Evolutionary conservation across 192 early-diverging fungal genomes (phyloP).

Genomic region (Paraglomus brasilianum): DNA sequence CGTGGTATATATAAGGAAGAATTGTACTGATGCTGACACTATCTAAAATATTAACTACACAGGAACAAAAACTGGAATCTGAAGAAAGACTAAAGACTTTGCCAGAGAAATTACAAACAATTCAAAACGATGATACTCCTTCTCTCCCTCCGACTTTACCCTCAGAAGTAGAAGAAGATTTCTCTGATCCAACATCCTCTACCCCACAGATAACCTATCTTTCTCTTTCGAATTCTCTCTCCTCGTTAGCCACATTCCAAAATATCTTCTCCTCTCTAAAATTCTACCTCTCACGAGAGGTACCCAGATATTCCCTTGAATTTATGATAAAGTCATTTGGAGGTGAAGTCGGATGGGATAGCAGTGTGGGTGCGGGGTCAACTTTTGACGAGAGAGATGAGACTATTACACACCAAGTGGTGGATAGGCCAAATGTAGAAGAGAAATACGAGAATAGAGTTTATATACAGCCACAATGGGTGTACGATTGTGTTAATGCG

Average conservation of each 20-base stretch:
- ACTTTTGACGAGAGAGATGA: conserved; percentile 76
- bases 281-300: conserved; percentile 91
- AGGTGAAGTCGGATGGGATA: conserved; percentile 87
- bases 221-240: conserved; percentile 41
- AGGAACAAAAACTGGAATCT: conserved; percentile 3
- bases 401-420: conserved; percentile 86
- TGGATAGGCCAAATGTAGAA: conserved; percentile 74
- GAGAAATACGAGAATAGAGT: conserved; percentile 64
- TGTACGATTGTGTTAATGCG: conserved; percentile 92
- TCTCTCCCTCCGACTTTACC: not conserved
- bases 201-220: conserved; percentile 38
- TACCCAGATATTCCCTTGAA: conserved; percentile 88
- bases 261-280: conserved; percentile 62
- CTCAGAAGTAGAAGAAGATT: conserved; percentile 50
- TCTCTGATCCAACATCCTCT: conserved; percentile 37
- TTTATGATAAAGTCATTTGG: conserved; percentile 91
- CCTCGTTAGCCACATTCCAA: conserved; percentile 46
- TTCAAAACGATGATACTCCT: not conserved
- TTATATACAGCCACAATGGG: conserved; percentile 98
- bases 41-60: not conserved
- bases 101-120: conserved; percentile 6
- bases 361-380: conserved; percentile 71
- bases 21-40: too few species aligned
- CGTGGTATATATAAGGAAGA: too few species aligned
- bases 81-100: conserved; percentile 26